Evolutionary conservation across 495 filamentous ascomycete species (phyloP), one percentile per base, ranked within the genome.

Genomic region (Neurospora tetraspora): DNA sequence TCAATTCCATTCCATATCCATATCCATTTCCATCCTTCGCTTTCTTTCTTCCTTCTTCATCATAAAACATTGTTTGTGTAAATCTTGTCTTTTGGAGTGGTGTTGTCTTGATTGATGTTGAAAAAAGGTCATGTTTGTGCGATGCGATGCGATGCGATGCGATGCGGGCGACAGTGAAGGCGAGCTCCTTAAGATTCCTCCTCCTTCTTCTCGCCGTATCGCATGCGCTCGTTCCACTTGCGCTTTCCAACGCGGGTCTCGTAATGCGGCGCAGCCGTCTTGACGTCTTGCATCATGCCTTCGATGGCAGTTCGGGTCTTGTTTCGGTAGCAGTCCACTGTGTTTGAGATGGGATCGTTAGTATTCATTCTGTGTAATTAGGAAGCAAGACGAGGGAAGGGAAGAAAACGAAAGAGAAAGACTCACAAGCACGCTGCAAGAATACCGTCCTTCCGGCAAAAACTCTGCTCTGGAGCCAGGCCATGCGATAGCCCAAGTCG

Each of bases 291-390:
- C 47, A 91, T 92, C 12, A 88, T 86, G 16, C 85, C 88, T 70
- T 94, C 85, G 85, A 96, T 93, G 59, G 91, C 91, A 72, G 86
- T 91, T 70, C 91, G 87, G 83, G 94, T 96, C 84, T 98, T 99
- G 78, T 94, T 96, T 40, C 96, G 89, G 80, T 98, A 98, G 71
- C 91, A 92, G 77, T 99, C 96, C 80, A 99, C 95, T 98, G 76
- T 73, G 53, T 18, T 11, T 7, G 20, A 42, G 27, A 1, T 34
- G 53, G 53, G 14, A 36, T 18, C 39, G 11, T 73, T 76, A 45
- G 68, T 59, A 39, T 45, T n/a, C 31, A 18, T 37, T 8, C 37
- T n/a, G 42, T 10, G 27, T 39, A 10, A 11, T 4, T 27, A 23
- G n/a, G 4, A 12, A 16, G 14, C 11, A 34, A 59, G 4, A 14